Conservation (phyloP, 176 grass and related monocot genomes). For the sorghum (Sorghum bicolor) region Sorghum_bicolor_NCBIv3 NC_012870.2:20607501-20608000, state of each 20-base stretch:
- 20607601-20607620: constrained; percentile 35
- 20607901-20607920: neutral
- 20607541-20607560: constrained; percentile 95
- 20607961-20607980: neutral
- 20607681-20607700: constrained; percentile 27
- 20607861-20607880: neutral
- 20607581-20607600: constrained; percentile 13
- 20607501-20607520: constrained; percentile 96
- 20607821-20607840: neutral
- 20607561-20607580: constrained; percentile 18
- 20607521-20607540: constrained; percentile 94
- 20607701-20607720: neutral
- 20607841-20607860: neutral
- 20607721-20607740: neutral
- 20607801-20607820: neutral
- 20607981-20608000: neutral
- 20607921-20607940: neutral
- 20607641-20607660: constrained; percentile 90
- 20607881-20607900: neutral
- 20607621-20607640: constrained; percentile 79
- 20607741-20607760: constrained; percentile 4
- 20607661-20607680: constrained; percentile 85
- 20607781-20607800: constrained; percentile 7
- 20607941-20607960: neutral
- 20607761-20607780: neutral